Evolutionary conservation across 352 stramenopile genomes (phyloP).

Genomic region (Pythium dissimile): DNA sequence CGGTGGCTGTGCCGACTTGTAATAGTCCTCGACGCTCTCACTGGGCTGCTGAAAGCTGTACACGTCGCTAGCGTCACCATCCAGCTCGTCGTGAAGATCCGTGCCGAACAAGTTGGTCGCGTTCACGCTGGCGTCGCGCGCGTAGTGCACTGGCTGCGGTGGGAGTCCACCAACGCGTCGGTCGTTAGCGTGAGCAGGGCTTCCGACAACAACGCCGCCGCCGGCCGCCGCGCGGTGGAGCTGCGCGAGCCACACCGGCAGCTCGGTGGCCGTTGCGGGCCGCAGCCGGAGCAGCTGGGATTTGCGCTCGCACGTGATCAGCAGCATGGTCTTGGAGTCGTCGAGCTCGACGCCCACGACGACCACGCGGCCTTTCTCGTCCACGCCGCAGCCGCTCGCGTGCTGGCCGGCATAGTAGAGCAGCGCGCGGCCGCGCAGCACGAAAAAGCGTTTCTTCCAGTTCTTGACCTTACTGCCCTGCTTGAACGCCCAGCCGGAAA

Average conservation of each 20-base stretch:
- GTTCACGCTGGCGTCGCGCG: neutral
- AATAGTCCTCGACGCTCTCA: constrained; percentile 12
- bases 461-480: constrained; percentile 64
- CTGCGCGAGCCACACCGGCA: constrained; percentile 39
- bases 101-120: constrained; percentile 11
- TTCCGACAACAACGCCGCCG: neutral
- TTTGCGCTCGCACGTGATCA: constrained; percentile 52
- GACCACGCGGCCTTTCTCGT: constrained; percentile 60
- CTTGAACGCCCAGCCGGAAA: constrained; percentile 65
- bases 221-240: constrained; percentile 36
- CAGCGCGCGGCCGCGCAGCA: constrained; percentile 50
- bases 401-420: constrained; percentile 51
- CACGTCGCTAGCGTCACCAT: neutral
- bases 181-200: neutral
- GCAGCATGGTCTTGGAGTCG: constrained; percentile 29
- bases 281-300: constrained; percentile 65
- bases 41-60: neutral
- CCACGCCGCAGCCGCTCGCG: constrained; percentile 28
- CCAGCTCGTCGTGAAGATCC: constrained; percentile 9
- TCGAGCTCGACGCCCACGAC: constrained; percentile 54
- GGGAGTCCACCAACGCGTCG: neutral
- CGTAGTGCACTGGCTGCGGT: neutral
- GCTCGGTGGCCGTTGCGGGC: constrained; percentile 45
- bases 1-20: constrained; percentile 4
- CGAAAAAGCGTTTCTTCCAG: constrained; percentile 78